Evolutionary conservation across 768 basidiomycete genomes (phyloP), one percentile per base, ranked within the genome.

Genomic region (Kondoa malvinella): DNA sequence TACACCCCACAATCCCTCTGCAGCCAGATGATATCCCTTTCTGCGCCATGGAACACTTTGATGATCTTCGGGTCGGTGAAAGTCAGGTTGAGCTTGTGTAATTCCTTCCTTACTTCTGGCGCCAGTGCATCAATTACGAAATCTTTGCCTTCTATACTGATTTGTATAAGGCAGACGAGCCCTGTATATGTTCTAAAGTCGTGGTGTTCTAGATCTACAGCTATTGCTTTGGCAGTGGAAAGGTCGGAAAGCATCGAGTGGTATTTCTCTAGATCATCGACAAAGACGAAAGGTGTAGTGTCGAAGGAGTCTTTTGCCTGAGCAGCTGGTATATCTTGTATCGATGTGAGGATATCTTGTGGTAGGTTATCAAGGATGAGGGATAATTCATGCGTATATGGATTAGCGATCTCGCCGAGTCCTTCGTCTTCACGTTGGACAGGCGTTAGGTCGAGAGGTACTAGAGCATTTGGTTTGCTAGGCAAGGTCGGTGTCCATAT

Each of bases 1-100:
- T 90, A 97, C 4, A 97, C 75, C 68, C 88, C 88, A 75, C 97
- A 92, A 75, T 97, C 87, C 77, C 91, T 88, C 76, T 99, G 94
- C 21, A 97, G 82, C 95, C 95, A 97, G 3, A 91, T 79, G 57
- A 97, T 86, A 75, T 99, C 95, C 68, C 86, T 88, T 40, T 92
- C 87, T 0, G 94, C 89, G 30, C 95, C 94, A 77, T 97, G 95
- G 70, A 99, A 85, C 65, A 86, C 90, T 82, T 97, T 96, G 72
- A 92, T 82, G 67, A 92, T 85, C 1, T 78, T 78, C 0, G 92
- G 88, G 76, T 96, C 81, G 0, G 88, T 86, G 71, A 97, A 87
- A 1, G 91, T 82, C 74, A 90, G 86, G 73, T 89, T 92, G 62
- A 89, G 76, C 57, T 82, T 81, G 69, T 83, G 83, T 63, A 94